Percentiles rank a stretch among this genome's conserved stretches.
These are phyloP conservation scores for Aspergillus persii DNA, from an alignment of 2,329 filamentous ascomycete species.

Conservation along the genomic window DNA sequence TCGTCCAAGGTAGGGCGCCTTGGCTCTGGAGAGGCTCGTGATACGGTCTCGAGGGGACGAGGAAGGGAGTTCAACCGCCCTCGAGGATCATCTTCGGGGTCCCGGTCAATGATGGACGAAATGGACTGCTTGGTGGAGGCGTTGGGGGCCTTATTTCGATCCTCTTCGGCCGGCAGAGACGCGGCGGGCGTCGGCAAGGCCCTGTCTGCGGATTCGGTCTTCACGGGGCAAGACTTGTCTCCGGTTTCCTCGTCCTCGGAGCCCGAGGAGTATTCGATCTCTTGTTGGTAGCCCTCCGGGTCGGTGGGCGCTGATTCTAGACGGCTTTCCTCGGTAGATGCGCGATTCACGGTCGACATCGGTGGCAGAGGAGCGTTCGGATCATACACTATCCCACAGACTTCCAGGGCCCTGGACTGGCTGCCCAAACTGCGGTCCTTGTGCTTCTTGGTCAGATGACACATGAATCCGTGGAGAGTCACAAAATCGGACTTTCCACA, in stretches of 20 bases:
- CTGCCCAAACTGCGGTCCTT: slow-evolving; percentile 41
- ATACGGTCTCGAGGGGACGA: slow-evolving; percentile 17
- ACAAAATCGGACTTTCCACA: slow-evolving; percentile 43
- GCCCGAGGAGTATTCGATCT: slow-evolving; percentile 32
- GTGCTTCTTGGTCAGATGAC: slow-evolving; percentile 43
- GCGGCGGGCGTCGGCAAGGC: slow-evolving; percentile 18
- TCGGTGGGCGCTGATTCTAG: slow-evolving; percentile 29
- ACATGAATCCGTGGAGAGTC: slow-evolving; percentile 43
- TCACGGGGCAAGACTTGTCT: slow-evolving; percentile 25
- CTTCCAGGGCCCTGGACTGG: slow-evolving; percentile 40
- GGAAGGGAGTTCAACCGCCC: slow-evolving; percentile 21
- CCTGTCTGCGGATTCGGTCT: slow-evolving; percentile 28
- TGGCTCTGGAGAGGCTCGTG: slow-evolving; percentile 17
- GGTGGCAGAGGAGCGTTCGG: slow-evolving; percentile 38
- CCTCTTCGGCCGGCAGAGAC: slow-evolving; percentile 16
- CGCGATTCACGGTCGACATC: slow-evolving; percentile 29
- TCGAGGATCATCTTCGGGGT: slow-evolving; percentile 25
- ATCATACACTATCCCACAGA: slow-evolving; percentile 39
- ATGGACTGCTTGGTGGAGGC: slow-evolving; percentile 39
- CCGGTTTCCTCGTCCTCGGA: slow-evolving; percentile 29
- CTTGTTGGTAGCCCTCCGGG: slow-evolving; percentile 29
- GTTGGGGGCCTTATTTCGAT: slow-evolving; percentile 15
- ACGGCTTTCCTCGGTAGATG: slow-evolving; percentile 37
- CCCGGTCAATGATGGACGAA: slow-evolving; percentile 39
- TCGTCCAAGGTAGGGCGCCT: slow-evolving; percentile 8